Evolutionary conservation across 148 eudicot species (phyloP).

Genomic region (Limonium bicolor): DNA sequence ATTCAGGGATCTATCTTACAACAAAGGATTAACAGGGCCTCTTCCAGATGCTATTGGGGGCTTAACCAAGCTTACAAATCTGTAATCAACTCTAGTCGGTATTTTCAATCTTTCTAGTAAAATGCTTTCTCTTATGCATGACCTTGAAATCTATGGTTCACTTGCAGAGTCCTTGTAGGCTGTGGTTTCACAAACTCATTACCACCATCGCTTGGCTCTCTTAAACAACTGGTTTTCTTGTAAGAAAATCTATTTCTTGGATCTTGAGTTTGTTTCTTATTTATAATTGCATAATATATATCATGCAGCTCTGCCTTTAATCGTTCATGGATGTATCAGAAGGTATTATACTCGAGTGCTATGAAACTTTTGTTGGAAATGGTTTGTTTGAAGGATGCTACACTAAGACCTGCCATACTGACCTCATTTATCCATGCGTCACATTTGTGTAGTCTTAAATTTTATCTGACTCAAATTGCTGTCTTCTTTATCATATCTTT

Average conservation of each 20-base stretch:
- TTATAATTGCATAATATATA: no score
- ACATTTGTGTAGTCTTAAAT: no score
- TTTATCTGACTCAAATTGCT: no score
- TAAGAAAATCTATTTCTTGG: slow-evolving; percentile 23
- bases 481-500: no score
- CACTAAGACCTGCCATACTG: no score
- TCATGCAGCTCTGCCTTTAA: background rate
- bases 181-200: slow-evolving; percentile 57
- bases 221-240: slow-evolving; percentile 32
- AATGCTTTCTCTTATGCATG: no score
- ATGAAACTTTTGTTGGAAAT: no score
- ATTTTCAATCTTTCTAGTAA: no score
- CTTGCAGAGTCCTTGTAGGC: slow-evolving; percentile 63
- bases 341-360: background rate
- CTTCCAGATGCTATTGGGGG: slow-evolving; percentile 51
- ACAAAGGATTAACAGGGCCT: slow-evolving; percentile 47
- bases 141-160: no score
- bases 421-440: no score
- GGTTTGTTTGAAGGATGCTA: no score
- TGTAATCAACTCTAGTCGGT: slow-evolving; percentile 28
- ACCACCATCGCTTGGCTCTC: slow-evolving; percentile 61
- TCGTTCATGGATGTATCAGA: background rate
- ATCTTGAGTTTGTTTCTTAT: background rate
- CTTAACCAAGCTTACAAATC: slow-evolving; percentile 28
- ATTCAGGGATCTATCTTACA: slow-evolving; percentile 72